These are phyloP conservation scores for Sordaria brevicollis DNA, from an alignment of 495 filamentous ascomycete genomes.

Conservation along the genomic window DNA sequence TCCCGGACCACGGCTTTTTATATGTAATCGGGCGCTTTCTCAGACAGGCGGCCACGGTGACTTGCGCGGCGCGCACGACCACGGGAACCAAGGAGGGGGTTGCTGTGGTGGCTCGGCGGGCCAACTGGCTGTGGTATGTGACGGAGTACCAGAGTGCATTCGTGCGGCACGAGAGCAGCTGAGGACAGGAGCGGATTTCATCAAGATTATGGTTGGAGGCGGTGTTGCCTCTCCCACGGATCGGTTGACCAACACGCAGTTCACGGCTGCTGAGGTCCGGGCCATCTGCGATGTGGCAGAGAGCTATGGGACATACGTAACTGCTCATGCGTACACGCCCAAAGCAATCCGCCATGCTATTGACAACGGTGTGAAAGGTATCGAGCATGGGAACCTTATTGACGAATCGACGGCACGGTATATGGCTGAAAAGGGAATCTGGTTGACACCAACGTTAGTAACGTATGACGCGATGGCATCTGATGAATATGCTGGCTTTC, in stretches of 20 bases:
- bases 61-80: slow-evolving; percentile 24
- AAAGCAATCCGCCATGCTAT: slow-evolving; percentile 42
- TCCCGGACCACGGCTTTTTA: slow-evolving; percentile 34
- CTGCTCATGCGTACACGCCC: slow-evolving; percentile 45
- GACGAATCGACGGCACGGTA: slow-evolving; percentile 38
- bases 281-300: slow-evolving; percentile 38
- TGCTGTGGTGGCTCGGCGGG: slow-evolving; percentile 28
- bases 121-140: slow-evolving; percentile 30
- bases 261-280: slow-evolving; percentile 40
- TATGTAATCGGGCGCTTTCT: slow-evolving; percentile 25
- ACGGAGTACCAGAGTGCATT: slow-evolving; percentile 43
- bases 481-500: slow-evolving; percentile 29
- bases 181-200: slow-evolving; percentile 41
- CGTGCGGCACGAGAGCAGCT: slow-evolving; percentile 41
- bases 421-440: slow-evolving; percentile 35
- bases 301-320: slow-evolving; percentile 42
- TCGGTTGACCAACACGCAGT: slow-evolving; percentile 39
- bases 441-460: slow-evolving; percentile 43
- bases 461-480: slow-evolving; percentile 40
- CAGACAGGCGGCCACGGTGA: slow-evolving; percentile 51
- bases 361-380: slow-evolving; percentile 43
- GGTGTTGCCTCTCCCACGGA: slow-evolving; percentile 45
- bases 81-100: slow-evolving; percentile 21
- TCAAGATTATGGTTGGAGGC: slow-evolving; percentile 49
- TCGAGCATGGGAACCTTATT: slow-evolving; percentile 48